phyloP scores from a whole-genome alignment of 192 early-diverging fungal genomes.

The Globomyces pollinis-pini region DNA sequence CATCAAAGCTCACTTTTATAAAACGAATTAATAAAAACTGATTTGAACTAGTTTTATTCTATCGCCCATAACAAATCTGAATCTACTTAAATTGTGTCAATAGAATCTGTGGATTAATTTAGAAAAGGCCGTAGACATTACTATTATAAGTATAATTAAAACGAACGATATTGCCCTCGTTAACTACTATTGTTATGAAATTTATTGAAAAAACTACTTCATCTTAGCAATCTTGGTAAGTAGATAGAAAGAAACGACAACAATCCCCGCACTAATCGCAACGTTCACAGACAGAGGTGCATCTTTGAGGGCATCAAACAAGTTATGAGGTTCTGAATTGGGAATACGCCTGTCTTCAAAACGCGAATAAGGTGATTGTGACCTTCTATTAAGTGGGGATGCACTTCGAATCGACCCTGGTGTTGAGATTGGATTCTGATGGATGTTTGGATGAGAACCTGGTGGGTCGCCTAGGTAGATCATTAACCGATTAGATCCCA shows the following conservation, averaged over 20 bases:
- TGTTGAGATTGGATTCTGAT: background rate
- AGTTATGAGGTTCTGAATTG: background rate
- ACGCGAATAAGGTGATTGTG: background rate
- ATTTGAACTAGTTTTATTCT: too few relatives aligned
- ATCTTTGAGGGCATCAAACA: slow-evolving; percentile 22
- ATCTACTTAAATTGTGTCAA: too few relatives aligned
- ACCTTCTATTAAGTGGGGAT: background rate
- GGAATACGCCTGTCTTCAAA: background rate
- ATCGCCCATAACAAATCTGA: too few relatives aligned
- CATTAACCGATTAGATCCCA: slow-evolving; percentile 68
- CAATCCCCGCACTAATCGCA: slow-evolving; percentile 38
- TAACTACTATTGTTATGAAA: too few relatives aligned
- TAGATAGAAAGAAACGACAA: slow-evolving; percentile 29
- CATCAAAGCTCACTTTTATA: too few relatives aligned
- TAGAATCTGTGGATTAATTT: too few relatives aligned
- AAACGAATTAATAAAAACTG: too few relatives aligned
- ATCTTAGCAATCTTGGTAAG: slow-evolving; percentile 15
- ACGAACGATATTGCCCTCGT: too few relatives aligned
- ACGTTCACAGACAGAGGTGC: slow-evolving; percentile 49
- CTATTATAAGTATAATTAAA: too few relatives aligned
- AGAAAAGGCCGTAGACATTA: too few relatives aligned
- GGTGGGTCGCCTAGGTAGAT: slow-evolving; percentile 36
- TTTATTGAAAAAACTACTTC: background rate
- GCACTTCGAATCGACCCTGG: slow-evolving; percentile 1
- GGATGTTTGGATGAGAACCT: too few relatives aligned